Percentiles rank a stretch among this genome's conserved stretches.
Evolutionary conservation across 1,284 basidiomycete genomes (phyloP).

Genomic region (Ganoderma resinaceum): DNA sequence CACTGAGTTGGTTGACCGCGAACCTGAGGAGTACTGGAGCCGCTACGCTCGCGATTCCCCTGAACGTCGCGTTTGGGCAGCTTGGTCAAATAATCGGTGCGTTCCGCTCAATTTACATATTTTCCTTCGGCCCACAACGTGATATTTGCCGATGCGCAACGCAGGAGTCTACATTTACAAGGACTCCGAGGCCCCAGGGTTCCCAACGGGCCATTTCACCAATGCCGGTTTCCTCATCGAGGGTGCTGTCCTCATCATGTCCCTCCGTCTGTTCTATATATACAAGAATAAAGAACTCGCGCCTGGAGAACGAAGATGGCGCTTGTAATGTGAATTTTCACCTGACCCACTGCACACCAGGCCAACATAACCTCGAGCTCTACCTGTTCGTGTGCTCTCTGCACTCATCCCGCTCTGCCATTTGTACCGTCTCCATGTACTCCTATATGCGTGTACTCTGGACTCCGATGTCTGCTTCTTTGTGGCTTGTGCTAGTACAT

Average conservation of each 20-base stretch:
- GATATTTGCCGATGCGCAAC: background rate
- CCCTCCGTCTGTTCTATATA: conserved; percentile 28
- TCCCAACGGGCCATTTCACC: conserved; percentile 44
- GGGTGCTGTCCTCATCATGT: conserved; percentile 31
- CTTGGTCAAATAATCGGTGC: conserved; percentile 43
- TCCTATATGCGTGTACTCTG: background rate
- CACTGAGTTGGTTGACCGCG: conserved; percentile 45
- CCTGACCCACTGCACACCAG: background rate
- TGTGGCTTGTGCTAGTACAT: background rate
- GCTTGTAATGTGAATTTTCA: conserved; percentile 12
- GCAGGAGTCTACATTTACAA: conserved; percentile 47
- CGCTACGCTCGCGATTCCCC: conserved; percentile 42
- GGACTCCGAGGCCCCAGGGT: conserved; percentile 39
- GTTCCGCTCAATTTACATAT: background rate
- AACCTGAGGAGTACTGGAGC: conserved; percentile 41
- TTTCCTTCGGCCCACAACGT: background rate
- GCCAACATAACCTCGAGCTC: background rate
- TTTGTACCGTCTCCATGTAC: background rate
- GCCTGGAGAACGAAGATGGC: conserved; percentile 27
- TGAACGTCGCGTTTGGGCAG: conserved; percentile 45
- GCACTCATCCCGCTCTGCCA: background rate
- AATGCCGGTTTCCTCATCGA: conserved; percentile 40
- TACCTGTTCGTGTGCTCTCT: background rate
- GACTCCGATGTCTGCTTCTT: background rate
- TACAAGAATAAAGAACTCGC: conserved; percentile 26